phyloP scores from a whole-genome alignment of 495 filamentous ascomycete genomes.

The Penicillium verhagenii region DNA sequence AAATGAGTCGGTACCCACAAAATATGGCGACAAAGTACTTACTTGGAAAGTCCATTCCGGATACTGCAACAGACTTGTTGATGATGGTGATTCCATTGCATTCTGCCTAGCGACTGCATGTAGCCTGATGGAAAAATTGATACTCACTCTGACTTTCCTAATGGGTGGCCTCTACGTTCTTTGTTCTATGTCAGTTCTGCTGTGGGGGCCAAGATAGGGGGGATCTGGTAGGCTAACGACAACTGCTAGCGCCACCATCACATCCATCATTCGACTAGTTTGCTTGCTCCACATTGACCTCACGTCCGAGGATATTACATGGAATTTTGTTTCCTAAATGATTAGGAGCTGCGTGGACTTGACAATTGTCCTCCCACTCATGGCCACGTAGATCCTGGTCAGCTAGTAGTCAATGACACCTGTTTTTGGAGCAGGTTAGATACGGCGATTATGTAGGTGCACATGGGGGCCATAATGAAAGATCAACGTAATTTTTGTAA shows the following conservation, averaged over 20 bases:
- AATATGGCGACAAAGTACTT: slow-evolving; percentile 25
- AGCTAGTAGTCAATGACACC: too few species aligned
- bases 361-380: too few species aligned
- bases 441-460: too few species aligned
- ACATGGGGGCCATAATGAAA: too few species aligned
- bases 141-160: neutral
- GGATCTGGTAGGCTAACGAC: neutral
- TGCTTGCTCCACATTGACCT: neutral
- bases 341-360: neutral
- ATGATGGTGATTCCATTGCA: neutral
- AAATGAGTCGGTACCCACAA: slow-evolving; percentile 16
- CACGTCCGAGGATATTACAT: neutral
- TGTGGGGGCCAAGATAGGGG: too few species aligned
- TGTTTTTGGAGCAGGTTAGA: too few species aligned
- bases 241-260: neutral
- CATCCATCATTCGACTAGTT: neutral
- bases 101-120: neutral
- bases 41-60: slow-evolving; percentile 15
- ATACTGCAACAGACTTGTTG: neutral
- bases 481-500: too few species aligned
- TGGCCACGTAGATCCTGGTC: too few species aligned
- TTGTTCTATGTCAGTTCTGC: neutral
- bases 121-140: neutral
- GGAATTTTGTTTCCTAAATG: neutral
- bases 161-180: neutral